Evolutionary conservation across 1,284 basidiomycete genomes (phyloP).

Genomic region (Ceratobasidium sp.): DNA sequence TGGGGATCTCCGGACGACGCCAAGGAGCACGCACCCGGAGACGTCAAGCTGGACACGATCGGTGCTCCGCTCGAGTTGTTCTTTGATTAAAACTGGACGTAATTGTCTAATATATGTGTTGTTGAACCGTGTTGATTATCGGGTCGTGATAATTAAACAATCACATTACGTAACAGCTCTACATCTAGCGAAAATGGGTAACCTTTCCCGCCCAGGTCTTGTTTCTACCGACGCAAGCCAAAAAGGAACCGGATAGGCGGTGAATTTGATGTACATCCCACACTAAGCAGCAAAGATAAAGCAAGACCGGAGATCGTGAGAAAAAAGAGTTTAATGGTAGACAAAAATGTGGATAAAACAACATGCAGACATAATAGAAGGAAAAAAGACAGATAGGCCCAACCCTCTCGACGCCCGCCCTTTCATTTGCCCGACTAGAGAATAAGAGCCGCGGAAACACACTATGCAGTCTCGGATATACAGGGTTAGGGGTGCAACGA

Average conservation of each 20-base stretch:
- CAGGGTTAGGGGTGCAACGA: constrained; percentile 23
- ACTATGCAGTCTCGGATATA: constrained; percentile 7
- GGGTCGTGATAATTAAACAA: constrained; percentile 21
- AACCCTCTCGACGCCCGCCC: background rate
- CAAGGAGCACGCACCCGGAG: constrained; percentile 9
- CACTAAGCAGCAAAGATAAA: constrained; percentile 24
- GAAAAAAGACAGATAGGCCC: constrained; percentile 15
- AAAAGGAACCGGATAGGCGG: background rate
- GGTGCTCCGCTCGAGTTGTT: background rate
- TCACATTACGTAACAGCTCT: constrained; percentile 39
- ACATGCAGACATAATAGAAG: constrained; percentile 23
- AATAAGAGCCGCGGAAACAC: background rate
- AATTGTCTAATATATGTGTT: background rate
- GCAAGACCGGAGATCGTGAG: background rate
- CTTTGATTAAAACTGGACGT: constrained; percentile 2
- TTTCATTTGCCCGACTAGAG: background rate
- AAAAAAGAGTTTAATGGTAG: constrained; percentile 33
- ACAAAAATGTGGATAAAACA: constrained; percentile 39
- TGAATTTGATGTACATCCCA: constrained; percentile 37
- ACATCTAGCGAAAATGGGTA: constrained; percentile 39
- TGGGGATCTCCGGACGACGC: background rate
- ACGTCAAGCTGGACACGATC: background rate
- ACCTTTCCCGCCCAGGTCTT: constrained; percentile 1
- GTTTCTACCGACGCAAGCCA: background rate
- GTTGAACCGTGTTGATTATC: background rate